Conservation (phyloP, 2,329 filamentous ascomycete species). For the Drechslerella dactyloides region DNA sequence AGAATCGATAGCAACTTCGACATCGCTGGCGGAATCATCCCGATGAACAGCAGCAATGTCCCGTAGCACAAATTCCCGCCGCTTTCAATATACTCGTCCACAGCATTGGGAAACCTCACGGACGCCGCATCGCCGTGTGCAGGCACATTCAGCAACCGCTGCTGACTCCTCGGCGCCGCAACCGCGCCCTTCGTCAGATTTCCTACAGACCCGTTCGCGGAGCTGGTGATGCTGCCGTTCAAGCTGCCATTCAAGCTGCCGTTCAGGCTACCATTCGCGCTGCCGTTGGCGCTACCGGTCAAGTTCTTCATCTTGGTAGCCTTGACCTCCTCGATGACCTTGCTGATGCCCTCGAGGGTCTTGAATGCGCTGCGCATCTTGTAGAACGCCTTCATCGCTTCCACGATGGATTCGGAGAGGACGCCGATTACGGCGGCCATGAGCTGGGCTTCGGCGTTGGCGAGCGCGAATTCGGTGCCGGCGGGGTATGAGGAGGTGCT, state of each 20-base stretch:
- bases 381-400: constrained; percentile 89
- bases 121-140: neutral
- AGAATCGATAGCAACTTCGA: constrained; percentile 84
- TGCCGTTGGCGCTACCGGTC: constrained; percentile 52
- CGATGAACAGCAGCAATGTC: constrained; percentile 82
- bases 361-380: constrained; percentile 88
- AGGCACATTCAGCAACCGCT: constrained; percentile 59
- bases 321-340: constrained; percentile 36
- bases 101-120: constrained; percentile 57
- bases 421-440: constrained; percentile 71
- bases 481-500: constrained; percentile 74
- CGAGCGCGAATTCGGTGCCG: constrained; percentile 84
- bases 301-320: constrained; percentile 20
- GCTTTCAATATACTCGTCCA: constrained; percentile 84
- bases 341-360: constrained; percentile 73
- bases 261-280: constrained; percentile 23
- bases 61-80: constrained; percentile 90
- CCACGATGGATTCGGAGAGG: constrained; percentile 88
- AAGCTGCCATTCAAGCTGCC: constrained; percentile 53
- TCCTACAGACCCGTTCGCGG: constrained; percentile 55
- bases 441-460: constrained; percentile 77
- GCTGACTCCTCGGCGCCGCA: constrained; percentile 54
- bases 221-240: constrained; percentile 43
- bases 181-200: constrained; percentile 34
- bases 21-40: constrained; percentile 89